Evolutionary conservation across 2,329 filamentous ascomycete genomes (phyloP), one percentile per base, ranked within the genome.

Genomic region (Coniochaeta sp.): DNA sequence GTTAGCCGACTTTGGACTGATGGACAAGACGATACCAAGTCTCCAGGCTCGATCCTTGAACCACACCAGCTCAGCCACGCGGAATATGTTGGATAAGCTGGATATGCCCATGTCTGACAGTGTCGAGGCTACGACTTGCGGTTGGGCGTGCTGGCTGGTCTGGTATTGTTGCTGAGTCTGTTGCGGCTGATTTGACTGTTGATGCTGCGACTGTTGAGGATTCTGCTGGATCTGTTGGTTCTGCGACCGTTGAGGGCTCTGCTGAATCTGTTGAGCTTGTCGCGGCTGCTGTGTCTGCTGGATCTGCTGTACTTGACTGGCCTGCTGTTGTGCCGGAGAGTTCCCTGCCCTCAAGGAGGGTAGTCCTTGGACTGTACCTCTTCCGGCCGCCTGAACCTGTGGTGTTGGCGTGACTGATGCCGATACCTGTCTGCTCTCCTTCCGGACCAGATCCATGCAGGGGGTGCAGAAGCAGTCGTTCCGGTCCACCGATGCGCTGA

Each of bases 381-480:
- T 22, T 57, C 28, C 31, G 31, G 33, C 17, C 7, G 6, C 5
- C n/a, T 26, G 26, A 12, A 24, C 28, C 17, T 57, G 54, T 17
- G 31, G 28, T 34, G 24, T 31, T 24, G 54, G 54, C 9, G 28
- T 34, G 16, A 34, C 57, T 17, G 56, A 14, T 12, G 19, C 55
- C 24, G 54, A 11, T 36, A 28, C 22, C 28, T 56, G 50, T 57
- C 52, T 57, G 43, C 62, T 63, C 34, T 40, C 56, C 22, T 36
- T 62, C 57, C 67, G 67, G 16, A 71, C 62, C 65, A 70, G 67
- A 52, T 66, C 68, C 8, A 65, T 62, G 68, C 80, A 83, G 56
- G 80, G 76, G 14, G 78, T 73, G 63, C 81, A 83, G 58, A 77
- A 80, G 67, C 81, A 83, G 62, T 82, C 77, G 52, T 67, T 73